Evolutionary conservation across 176 grass and related monocot species (phyloP), one percentile per base, ranked within the genome.

Genomic region (Rhynchospora tenuis): DNA sequence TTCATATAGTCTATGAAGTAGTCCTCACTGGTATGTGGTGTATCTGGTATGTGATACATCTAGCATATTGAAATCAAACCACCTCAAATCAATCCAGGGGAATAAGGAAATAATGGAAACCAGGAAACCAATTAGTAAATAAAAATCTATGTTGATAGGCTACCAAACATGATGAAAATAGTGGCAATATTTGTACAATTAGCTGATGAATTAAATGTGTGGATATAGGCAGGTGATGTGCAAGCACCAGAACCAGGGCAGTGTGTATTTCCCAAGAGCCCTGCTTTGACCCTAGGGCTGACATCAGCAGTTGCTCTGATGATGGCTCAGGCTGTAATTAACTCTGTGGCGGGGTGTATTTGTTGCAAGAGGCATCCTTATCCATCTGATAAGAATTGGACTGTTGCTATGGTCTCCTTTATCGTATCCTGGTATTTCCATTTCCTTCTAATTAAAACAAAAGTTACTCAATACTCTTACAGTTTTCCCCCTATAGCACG

Each of bases 341-440:
- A 95, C 44, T 81, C 93, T 0, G 88, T 99, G 17, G 93, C 93
- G 71, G 96, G 96, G 64, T 99, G 96, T 81, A 93, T 99, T 77
- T 99, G 96, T 81, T 99, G 96, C 86, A 99, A 93, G 89, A 93
- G 83, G 65, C 91, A 99, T 83, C 96, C 89, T 0, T 78, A 91
- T 75, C 93, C 96, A 0, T 85, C 93, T 0, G 93, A 93, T 77
- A 92, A 88, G 82, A 99, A 99, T 74, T 99, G 96, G 96, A 93
- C 93, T 9, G 84, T 99, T 2, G 96, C 88, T 57, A 80, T 99
- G 63, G 90, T 99, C 33, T 95, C 92, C 27, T 99, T 99, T 83
- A 93, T 99, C 33, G 24, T 94, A 61, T 99, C 96, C 60, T 95
- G 96, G 96, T 95, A 99, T 91, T 43, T 31, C 75, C 17, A 9